Evolutionary conservation across 2,329 filamentous ascomycete genomes (phyloP).

Genomic region (Zopfia rhizophila): DNA sequence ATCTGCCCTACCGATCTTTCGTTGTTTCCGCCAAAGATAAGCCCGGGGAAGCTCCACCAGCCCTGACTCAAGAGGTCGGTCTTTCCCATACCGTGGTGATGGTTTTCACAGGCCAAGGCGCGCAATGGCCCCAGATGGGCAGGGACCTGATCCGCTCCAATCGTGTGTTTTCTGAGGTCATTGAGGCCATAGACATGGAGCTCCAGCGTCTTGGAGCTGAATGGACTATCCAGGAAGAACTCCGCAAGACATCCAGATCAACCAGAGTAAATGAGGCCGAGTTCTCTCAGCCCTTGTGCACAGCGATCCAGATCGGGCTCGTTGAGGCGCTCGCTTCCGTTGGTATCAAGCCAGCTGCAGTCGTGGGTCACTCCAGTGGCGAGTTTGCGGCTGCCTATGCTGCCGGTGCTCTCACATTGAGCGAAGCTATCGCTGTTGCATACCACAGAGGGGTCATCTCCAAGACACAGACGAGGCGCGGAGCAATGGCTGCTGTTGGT

Average conservation of each 20-base stretch:
- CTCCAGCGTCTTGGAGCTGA: not conserved
- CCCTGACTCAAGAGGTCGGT: not conserved
- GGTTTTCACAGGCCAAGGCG: slow-evolving; percentile 58
- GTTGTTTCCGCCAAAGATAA: no score
- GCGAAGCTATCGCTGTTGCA: slow-evolving; percentile 16
- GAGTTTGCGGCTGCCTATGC: slow-evolving; percentile 39
- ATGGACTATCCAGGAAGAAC: slow-evolving; percentile 5
- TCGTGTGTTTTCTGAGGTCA: not conserved
- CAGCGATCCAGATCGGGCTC: slow-evolving; percentile 24
- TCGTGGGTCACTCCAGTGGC: slow-evolving; percentile 34
- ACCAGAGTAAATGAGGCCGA: slow-evolving; percentile 22
- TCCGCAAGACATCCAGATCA: not conserved
- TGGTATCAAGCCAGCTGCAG: slow-evolving; percentile 21
- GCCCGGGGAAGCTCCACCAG: no score
- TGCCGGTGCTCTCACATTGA: slow-evolving; percentile 18
- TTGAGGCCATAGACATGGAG: slow-evolving; percentile 1
- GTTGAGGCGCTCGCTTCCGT: slow-evolving; percentile 15
- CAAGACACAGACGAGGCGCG: not conserved
- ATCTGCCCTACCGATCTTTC: slow-evolving; percentile 11
- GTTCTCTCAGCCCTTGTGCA: slow-evolving; percentile 26
- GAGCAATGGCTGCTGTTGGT: slow-evolving; percentile 12
- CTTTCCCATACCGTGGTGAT: slow-evolving; percentile 5
- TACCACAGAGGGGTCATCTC: slow-evolving; percentile 12
- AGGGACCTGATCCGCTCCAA: slow-evolving; percentile 40
- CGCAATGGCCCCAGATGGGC: slow-evolving; percentile 55